Percentiles rank a stretch among this genome's conserved stretches.
These are phyloP conservation scores for Microbotryum violaceum DNA, from an alignment of 1,284 basidiomycete species.

Conservation along the genomic window DNA sequence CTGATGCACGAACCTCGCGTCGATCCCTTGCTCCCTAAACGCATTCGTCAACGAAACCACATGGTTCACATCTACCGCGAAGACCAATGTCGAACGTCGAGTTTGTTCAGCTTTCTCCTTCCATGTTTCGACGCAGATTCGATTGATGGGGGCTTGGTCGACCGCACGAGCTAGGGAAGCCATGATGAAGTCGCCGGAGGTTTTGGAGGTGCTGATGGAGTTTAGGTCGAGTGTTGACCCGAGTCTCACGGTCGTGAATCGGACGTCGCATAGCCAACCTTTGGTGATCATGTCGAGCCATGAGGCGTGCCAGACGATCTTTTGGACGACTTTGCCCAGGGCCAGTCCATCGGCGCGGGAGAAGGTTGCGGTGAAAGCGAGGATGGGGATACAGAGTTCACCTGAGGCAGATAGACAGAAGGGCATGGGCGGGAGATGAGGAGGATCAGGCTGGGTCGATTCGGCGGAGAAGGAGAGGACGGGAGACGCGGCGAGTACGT, in stretches of 20 bases:
- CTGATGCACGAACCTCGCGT: conserved; percentile 74
- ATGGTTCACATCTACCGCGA: conserved; percentile 80
- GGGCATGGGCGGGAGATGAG: background rate
- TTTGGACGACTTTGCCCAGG: conserved; percentile 77
- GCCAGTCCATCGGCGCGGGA: conserved; percentile 84
- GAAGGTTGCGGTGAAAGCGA: conserved; percentile 95
- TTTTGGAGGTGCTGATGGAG: conserved; percentile 56
- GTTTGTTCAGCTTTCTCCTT: conserved; percentile 64
- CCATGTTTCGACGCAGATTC: conserved; percentile 70
- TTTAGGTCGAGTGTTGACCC: conserved; percentile 54
- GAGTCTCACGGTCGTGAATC: conserved; percentile 71
- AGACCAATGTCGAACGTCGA: conserved; percentile 79
- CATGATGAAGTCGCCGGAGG: conserved; percentile 70
- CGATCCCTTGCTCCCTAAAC: conserved; percentile 70
- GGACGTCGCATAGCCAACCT: conserved; percentile 70
- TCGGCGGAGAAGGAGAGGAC: background rate
- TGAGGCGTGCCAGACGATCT: conserved; percentile 90
- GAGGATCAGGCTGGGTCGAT: conserved; percentile 26
- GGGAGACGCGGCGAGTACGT: background rate
- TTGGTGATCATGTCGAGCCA: conserved; percentile 80
- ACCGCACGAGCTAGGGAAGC: conserved; percentile 67
- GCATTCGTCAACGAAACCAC: conserved; percentile 64
- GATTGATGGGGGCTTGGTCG: conserved; percentile 67
- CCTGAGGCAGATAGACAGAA: conserved; percentile 2
- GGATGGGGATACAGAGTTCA: conserved; percentile 57